Evolutionary conservation across 495 filamentous ascomycete species (phyloP).

Genomic region (Daldinia grandis): DNA sequence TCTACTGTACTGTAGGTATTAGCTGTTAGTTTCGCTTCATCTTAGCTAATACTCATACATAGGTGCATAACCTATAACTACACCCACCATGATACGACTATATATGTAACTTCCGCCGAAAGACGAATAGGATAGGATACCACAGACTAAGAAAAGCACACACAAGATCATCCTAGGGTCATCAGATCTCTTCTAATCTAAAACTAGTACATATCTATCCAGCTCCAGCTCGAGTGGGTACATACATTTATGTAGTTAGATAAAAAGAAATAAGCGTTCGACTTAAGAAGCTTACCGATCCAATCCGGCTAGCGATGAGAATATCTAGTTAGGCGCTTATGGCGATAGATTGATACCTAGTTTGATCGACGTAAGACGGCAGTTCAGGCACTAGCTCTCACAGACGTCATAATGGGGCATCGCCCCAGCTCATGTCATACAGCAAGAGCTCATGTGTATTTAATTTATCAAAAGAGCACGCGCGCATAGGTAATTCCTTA

Average conservation of each 20-base stretch:
- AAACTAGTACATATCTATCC: conserved; percentile 21
- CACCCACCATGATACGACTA: background rate
- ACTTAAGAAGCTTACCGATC: background rate
- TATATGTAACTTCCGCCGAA: background rate
- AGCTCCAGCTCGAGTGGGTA: conserved; percentile 9
- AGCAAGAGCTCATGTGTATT: background rate
- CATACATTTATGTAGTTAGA: background rate
- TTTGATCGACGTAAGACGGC: conserved; percentile 1
- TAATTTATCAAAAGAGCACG: background rate
- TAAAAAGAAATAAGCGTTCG: conserved; percentile 6
- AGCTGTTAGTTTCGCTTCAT: background rate
- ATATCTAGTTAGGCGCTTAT: conserved; percentile 5
- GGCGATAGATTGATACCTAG: conserved; percentile 1
- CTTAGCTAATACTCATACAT: background rate
- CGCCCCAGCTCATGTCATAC: background rate
- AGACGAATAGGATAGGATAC: background rate
- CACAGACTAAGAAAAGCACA: too few relatives aligned
- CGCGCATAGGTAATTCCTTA: background rate
- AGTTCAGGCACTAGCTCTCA: background rate
- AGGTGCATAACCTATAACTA: too few relatives aligned
- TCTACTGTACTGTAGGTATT: too few relatives aligned
- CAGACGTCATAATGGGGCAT: background rate
- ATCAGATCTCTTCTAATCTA: conserved; percentile 8
- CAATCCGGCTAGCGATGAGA: conserved; percentile 10
- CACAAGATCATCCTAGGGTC: background rate